Evolutionary conservation across 1,139 yeast species (phyloP), one percentile per base, ranked within the genome.

Genomic region (Suhomyces choctaworum): DNA sequence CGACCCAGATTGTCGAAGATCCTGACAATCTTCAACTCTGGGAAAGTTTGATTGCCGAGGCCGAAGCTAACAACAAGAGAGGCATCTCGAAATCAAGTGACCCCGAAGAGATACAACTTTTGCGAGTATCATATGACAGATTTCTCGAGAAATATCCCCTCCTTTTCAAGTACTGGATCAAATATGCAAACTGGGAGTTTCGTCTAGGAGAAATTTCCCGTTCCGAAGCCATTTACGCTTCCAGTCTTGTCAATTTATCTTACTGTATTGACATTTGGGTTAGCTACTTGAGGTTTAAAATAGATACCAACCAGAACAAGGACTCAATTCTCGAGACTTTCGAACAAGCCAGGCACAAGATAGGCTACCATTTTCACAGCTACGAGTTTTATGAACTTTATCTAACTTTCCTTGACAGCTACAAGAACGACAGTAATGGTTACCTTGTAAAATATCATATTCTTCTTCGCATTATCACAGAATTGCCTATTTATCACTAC

Each of bases 341-440:
- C 50, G 87, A 82, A 49, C 49, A 52, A 3, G 96, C 92, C 0
- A 76, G 89, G 34, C 39, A 42, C 3, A 60, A 58, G 27, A 73
- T 90, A 23, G 97, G 98, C 0, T 53, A 58, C 34, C 95, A 90
- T 59, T 92, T 79, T 50, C 74, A 80, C 49, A 62, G 85, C 11
- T 85, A 78, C 48, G 81, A 81, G 36, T 82, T 90, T 48, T 92
- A 95, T 79, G 82, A 78, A 44, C 54, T 76, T 28, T 90, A 86
- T 52, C 52, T 90, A 25, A 68, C 75, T 7, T 80, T 80, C 41
- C 58, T 67, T 62, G 71, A 52, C 51, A 66, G 58, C 36, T 67
- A 66, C 39, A 46, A 51, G 14, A 54, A 48, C 49, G 74, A 46
- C 46, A 66, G 50, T 54, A 59, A 42, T 41, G 62, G 45, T 10